Evolutionary conservation across 2,329 filamentous ascomycete genomes (phyloP), one percentile per base, ranked within the genome.

Genomic region (Nothomitra cinnamomea): DNA sequence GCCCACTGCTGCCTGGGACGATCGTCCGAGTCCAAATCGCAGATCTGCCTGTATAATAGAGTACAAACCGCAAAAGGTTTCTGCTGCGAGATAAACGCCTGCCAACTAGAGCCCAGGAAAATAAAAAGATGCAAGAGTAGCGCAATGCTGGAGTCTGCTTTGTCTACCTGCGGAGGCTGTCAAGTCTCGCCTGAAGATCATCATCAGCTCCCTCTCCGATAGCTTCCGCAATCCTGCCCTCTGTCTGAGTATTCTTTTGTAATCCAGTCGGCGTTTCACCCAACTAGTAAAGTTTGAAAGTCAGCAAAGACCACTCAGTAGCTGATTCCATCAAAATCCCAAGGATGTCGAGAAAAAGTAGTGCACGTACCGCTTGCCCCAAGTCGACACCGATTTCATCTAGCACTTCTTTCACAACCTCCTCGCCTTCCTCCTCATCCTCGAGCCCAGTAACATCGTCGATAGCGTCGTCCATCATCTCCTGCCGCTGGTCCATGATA

Each of bases 391-490:
- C 92, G 65, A 98, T 95, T 70, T 96, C 92, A 64, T 96, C 92
- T 62, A 98, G 69, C 3, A 98, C 87, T 69, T 95, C 88, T 62
- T 95, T 94, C 35, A 98, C 88, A 12, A 96, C 86, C 66, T 98
- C 92, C 61, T 98, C 92, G 35, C 89, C 87, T 67, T 96, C 92
- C 61, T 95, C 92, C 64, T 98, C 92, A 57, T 94, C 81, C 54
- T 83, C 80, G 38, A 94, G 74, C 22, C 94, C 92, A 62, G 92
- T 95, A 51, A 90, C 89, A 66, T 98, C 92, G 65, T 98, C 92
- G 56, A 98, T 92, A 19, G 88, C 90, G 68, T 96, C 92, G 65
- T 96, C 90, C 92, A 98, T 96, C 86, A 98, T 95, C 69, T 96
- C 92, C 67, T 96, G 89, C 58, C 92, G 79, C 70, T 96, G 88